A percentile compares a stretch with the other conserved stretches of the same genome.
Evolutionary conservation across 2,329 filamentous ascomycete genomes (phyloP).

Genomic region (Periglandula ipomoeae): DNA sequence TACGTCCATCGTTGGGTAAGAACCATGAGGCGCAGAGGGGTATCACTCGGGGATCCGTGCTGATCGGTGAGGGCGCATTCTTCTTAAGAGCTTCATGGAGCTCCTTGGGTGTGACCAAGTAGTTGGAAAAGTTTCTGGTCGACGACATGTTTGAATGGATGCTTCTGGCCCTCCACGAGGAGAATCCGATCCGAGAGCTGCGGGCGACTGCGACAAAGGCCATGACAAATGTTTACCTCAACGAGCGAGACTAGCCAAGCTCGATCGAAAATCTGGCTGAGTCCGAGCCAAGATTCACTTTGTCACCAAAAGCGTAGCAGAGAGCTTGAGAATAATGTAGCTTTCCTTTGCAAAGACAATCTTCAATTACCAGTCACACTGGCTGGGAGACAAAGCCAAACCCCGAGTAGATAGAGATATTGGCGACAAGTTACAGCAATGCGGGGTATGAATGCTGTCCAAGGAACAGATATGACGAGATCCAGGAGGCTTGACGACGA

Average conservation of each 20-base stretch:
- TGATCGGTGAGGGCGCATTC: slow-evolving; percentile 71
- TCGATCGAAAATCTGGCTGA: neutral
- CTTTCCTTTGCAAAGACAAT: neutral
- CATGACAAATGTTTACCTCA: slow-evolving; percentile 24
- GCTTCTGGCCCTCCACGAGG: slow-evolving; percentile 25
- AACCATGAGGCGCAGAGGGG: slow-evolving; percentile 95
- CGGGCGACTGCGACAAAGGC: slow-evolving; percentile 32
- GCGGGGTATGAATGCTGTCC: neutral
- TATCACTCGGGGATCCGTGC: slow-evolving; percentile 73
- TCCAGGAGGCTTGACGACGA: slow-evolving; percentile 3
- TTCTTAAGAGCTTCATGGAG: slow-evolving; percentile 73
- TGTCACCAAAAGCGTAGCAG: neutral
- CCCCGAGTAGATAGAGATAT: neutral
- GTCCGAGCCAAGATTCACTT: neutral
- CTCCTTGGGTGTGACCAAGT: slow-evolving; percentile 78
- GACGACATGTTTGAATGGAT: slow-evolving; percentile 20
- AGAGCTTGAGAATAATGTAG: neutral
- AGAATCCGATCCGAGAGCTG: slow-evolving; percentile 30
- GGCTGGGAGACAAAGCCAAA: neutral
- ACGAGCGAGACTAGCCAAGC: neutral
- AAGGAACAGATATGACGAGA: slow-evolving; percentile 2
- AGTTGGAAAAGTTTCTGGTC: slow-evolving; percentile 55
- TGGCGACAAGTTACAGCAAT: neutral
- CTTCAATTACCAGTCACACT: neutral
- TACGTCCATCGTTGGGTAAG: slow-evolving; percentile 81